phyloP scores from a whole-genome alignment of 805 yeast species.

The Myxozyma mucilagina region DNA sequence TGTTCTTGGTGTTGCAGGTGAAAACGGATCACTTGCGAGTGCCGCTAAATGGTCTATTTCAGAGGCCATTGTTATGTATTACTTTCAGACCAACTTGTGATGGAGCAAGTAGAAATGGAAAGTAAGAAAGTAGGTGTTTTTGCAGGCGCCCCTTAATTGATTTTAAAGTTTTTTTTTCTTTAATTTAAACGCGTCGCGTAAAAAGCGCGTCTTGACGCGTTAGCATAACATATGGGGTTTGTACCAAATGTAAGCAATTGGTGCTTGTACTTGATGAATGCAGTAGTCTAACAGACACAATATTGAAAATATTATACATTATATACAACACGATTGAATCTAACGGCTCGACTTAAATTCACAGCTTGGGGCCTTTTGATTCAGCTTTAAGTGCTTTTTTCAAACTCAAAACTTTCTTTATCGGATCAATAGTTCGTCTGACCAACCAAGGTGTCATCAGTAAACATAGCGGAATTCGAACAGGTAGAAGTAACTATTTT shows the following conservation, averaged over 20 bases:
- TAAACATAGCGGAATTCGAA: conserved; percentile 53
- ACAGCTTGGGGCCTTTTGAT: conserved; percentile 2
- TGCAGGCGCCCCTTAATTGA: conserved; percentile 4
- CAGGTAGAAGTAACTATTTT: conserved; percentile 50
- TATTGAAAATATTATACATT: neutral
- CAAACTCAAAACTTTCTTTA: neutral
- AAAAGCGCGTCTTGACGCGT: conserved; percentile 14
- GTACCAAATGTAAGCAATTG: neutral
- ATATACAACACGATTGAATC: neutral
- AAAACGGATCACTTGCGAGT: conserved; percentile 16
- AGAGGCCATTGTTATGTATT: conserved; percentile 8
- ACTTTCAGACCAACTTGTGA: neutral
- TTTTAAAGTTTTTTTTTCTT: neutral
- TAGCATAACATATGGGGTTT: neutral
- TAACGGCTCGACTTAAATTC: neutral
- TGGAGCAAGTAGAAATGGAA: neutral
- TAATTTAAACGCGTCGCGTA: neutral
- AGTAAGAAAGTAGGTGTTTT: neutral
- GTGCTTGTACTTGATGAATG: neutral
- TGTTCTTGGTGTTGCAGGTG: conserved; percentile 1
- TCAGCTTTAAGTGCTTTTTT: neutral
- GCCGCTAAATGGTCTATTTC: conserved; percentile 15
- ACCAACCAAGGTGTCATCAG: conserved; percentile 61
- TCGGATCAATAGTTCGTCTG: conserved; percentile 44
- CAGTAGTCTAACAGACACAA: too few relatives aligned